A percentile compares a stretch with the other conserved stretches of the same genome.
These are phyloP conservation scores for Candida railenensis DNA, from an alignment of 805 yeast genomes.

Conservation along the genomic window DNA sequence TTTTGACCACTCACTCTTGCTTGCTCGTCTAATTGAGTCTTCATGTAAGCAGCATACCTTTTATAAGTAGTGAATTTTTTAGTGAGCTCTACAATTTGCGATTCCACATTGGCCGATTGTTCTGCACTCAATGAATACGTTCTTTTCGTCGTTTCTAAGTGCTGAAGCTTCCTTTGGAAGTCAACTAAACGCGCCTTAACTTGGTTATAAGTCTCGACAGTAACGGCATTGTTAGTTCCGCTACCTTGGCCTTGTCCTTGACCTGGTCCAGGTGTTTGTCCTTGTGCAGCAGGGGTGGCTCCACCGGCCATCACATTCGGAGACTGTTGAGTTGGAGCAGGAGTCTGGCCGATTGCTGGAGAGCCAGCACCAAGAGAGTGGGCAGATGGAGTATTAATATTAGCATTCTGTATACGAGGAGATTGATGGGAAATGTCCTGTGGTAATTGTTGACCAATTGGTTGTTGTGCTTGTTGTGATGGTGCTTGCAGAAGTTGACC, in stretches of 20 bases:
- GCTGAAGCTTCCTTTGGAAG: slow-evolving; percentile 48
- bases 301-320: not conserved
- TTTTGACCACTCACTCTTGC: slow-evolving; percentile 15
- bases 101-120: slow-evolving; percentile 41
- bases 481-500: slow-evolving; percentile 5
- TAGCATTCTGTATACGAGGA: not conserved
- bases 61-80: slow-evolving; percentile 49
- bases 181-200: slow-evolving; percentile 48
- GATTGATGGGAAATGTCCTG: slow-evolving; percentile 9
- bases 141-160: slow-evolving; percentile 48
- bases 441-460: slow-evolving; percentile 11
- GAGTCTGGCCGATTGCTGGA: slow-evolving; percentile 2
- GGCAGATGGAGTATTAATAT: not conserved
- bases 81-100: slow-evolving; percentile 49
- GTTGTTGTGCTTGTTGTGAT: slow-evolving; percentile 4
- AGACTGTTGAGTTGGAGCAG: slow-evolving; percentile 7
- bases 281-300: slow-evolving; percentile 1
- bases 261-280: slow-evolving; percentile 6
- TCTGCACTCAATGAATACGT: slow-evolving; percentile 45
- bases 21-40: slow-evolving; percentile 38
- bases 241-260: not conserved
- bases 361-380: not conserved
- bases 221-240: slow-evolving; percentile 17
- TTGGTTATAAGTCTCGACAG: slow-evolving; percentile 40
- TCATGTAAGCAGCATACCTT: slow-evolving; percentile 48